Evolutionary conservation across 768 basidiomycete genomes (phyloP).

Genomic region (Kockovaella imperatae): DNA sequence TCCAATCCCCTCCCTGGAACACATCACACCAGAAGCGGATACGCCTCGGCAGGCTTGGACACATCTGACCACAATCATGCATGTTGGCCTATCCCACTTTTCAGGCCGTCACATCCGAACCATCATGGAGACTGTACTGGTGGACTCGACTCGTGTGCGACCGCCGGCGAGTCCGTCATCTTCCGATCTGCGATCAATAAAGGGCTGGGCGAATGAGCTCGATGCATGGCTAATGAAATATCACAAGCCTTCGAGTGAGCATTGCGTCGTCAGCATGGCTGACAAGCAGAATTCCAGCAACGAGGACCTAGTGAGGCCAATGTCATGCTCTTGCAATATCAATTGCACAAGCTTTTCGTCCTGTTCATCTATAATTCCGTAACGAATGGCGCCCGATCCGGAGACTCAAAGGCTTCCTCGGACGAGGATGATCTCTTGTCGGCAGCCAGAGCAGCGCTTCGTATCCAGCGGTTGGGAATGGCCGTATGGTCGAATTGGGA

Average conservation of each 20-base stretch:
- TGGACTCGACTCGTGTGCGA: neutral
- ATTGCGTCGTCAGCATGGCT: too few species aligned
- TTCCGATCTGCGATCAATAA: slow-evolving; percentile 1
- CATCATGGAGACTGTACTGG: slow-evolving; percentile 2
- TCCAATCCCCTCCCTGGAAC: neutral
- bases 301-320: slow-evolving; percentile 3
- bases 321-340: slow-evolving; percentile 7
- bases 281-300: neutral
- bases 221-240: slow-evolving; percentile 6
- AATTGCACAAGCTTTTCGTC: slow-evolving; percentile 10
- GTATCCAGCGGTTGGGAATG: slow-evolving; percentile 4
- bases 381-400: neutral
- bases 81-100: slow-evolving; percentile 2
- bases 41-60: neutral
- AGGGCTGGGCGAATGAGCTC: slow-evolving; percentile 3
- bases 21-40: neutral
- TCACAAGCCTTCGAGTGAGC: neutral
- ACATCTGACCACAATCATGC: slow-evolving; percentile 6
- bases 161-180: neutral
- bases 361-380: slow-evolving; percentile 1
- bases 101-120: neutral
- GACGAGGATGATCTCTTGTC: neutral
- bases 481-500: slow-evolving; percentile 10
- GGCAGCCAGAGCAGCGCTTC: slow-evolving; percentile 1
- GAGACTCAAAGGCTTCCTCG: neutral